Evolutionary conservation across 495 filamentous ascomycete genomes (phyloP).

Genomic region (Achaetomiella virescens): DNA sequence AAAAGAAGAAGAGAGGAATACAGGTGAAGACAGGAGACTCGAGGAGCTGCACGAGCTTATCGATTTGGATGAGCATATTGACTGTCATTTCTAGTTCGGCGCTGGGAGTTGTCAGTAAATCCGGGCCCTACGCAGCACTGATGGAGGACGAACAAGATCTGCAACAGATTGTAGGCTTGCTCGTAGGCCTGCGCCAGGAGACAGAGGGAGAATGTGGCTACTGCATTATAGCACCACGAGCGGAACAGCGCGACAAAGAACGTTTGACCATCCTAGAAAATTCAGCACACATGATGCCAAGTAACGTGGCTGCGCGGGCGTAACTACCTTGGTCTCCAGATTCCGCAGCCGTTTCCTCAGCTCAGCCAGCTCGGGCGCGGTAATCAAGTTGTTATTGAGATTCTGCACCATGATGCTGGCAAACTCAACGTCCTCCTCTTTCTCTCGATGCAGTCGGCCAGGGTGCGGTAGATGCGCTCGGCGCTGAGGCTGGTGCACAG

Average conservation of each 20-base stretch:
- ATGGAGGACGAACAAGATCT: conserved; percentile 70
- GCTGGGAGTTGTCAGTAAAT: conserved; percentile 37
- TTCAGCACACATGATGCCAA: conserved; percentile 17
- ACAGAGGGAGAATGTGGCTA: conserved; percentile 94
- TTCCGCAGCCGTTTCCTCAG: conserved; percentile 85
- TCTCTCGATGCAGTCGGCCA: conserved; percentile 96
- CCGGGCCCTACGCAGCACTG: background rate
- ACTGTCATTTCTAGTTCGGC: conserved; percentile 99
- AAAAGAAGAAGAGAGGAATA: conserved; percentile 30
- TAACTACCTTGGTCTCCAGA: conserved; percentile 69
- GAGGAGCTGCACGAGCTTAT: conserved; percentile 95
- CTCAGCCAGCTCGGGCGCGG: conserved; percentile 88
- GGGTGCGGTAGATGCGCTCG: conserved; percentile 90
- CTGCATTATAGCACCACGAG: conserved; percentile 98
- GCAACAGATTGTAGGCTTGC: conserved; percentile 92
- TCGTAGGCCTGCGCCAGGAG: conserved; percentile 97
- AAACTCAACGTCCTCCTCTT: conserved; percentile 97
- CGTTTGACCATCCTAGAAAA: conserved; percentile 71
- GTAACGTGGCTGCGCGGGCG: too few relatives aligned
- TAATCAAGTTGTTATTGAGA: conserved; percentile 97
- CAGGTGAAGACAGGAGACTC: conserved; percentile 98
- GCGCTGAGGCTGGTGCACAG: conserved; percentile 87
- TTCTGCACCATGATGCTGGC: conserved; percentile 99
- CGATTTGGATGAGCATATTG: conserved; percentile 97
- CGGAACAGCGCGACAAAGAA: conserved; percentile 93